Base-by-base conservation (phyloP, 108 stramenopile genomes). In the Nitzschia sp. region DNA sequence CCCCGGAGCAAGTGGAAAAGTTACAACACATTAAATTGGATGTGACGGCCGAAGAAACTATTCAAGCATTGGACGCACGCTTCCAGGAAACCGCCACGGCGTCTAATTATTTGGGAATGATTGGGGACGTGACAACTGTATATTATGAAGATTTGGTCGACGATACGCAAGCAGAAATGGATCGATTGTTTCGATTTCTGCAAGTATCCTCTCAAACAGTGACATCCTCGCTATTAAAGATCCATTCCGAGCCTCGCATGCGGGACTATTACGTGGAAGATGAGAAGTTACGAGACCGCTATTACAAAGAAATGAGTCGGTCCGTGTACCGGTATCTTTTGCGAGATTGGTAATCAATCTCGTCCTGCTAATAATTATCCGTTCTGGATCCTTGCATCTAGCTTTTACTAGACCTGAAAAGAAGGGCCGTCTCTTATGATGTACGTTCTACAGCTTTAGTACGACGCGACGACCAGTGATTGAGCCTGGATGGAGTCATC, bases 391-490 rank as follows among this genome's bases (percentile, higher is more conserved):
- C n/a, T n/a, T n/a, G n/a, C n/a, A n/a, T n/a, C n/a, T n/a, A n/a
- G n/a, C n/a, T n/a, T n/a, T n/a, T n/a, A n/a, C n/a, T n/a, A n/a
- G n/a, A n/a, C n/a, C n/a, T n/a, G n/a, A n/a, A n/a, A n/a, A n/a
- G n/a, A n/a, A n/a, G n/a, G n/a, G n/a, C n/a, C n/a, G n/a, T n/a
- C n/a, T n/a, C n/a, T n/a, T n/a, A n/a, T n/a, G n/a, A n/a, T n/a
- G n/a, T n/a, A n/a, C n/a, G n/a, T n/a, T n/a, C n/a, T n/a, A n/a
- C 38, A 42, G 38, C 18, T 56, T 42, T 72, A 72, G 33, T 64
- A 74, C 29, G 59, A 53, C 4, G 74, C 58, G 0, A 68, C 74
- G 25, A 75, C 54, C 30, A 75, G 27, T 15, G 74, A 75, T 58
- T 68, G 58, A 21, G 25, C 74, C 17, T 54, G 66, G 19, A 68